Base-by-base conservation (phyloP, 352 stramenopile species). In the Phytophthora agathidicida region DNA sequence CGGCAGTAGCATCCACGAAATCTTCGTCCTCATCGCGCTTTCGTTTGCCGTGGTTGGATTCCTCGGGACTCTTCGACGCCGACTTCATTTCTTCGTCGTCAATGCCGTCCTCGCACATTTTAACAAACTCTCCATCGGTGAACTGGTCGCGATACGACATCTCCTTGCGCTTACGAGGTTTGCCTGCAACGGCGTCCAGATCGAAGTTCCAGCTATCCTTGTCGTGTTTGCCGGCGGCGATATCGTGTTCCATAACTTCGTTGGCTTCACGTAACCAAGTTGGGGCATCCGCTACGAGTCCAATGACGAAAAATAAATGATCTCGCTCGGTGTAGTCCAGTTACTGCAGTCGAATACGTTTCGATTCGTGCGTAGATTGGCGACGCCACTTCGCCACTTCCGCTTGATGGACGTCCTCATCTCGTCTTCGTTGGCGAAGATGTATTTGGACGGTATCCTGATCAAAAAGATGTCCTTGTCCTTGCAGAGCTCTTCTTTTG, bases 111-210 rank as follows among this genome's bases (percentile, higher is more conserved):
- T 96, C 86, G 45, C 85, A 93, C 75, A 96, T 92, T 43, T 88
- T 89, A 8, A 93, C 75, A 67, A 96, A 96, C 68, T 96, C 84
- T 1, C 84, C 87, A 39, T 96, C 86, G 0, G 84, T 94, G 27
- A 89, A 93, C 59, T 90, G 77, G 44, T 96, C 86, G 8, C 84
- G 82, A 46, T 96, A 96, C 47, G 83, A 93, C 26, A 96, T 87
- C 62, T 92, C 82, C 48, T 96, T 93, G 35, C 81, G 75, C 61
- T 91, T 91, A 44, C 85, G 83, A 7, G 82, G 67, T 35, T 77
- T 76, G 27, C 49, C 72, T 14, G 56, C 39, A 7, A 82, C 71
- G 9, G 74, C 55, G 9, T 77, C 75, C 45, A 86, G 53, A 17
- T 86, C 79, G 39, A 93, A 85, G 24, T 83, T 80, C 79, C 76